Evolutionary conservation across 2,329 filamentous ascomycete species (phyloP).

Genomic region (Metarhizium brunneum): DNA sequence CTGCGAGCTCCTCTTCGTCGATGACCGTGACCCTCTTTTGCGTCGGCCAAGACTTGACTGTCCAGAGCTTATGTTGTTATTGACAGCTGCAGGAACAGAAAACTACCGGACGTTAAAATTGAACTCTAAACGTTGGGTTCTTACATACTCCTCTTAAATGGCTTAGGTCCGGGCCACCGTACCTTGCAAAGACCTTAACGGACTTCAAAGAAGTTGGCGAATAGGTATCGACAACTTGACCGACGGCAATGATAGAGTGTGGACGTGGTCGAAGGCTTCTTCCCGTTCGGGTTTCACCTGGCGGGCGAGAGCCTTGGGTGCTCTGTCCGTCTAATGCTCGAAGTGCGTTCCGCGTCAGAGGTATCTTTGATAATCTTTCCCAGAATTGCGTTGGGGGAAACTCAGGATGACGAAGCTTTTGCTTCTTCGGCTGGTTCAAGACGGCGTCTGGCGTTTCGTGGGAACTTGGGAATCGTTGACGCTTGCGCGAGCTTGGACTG

Average conservation of each 20-base stretch:
- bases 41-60: background rate
- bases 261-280: background rate
- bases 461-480: background rate
- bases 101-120: background rate
- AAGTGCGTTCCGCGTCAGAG: background rate
- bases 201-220: background rate
- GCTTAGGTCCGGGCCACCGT: background rate
- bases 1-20: constrained; percentile 6
- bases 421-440: background rate
- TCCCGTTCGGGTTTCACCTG: background rate
- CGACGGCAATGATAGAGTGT: background rate
- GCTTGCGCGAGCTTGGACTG: background rate
- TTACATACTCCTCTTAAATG: background rate
- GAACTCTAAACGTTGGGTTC: background rate
- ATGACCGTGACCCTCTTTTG: constrained; percentile 6
- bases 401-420: background rate
- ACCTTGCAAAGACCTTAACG: background rate
- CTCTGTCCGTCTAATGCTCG: background rate
- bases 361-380: background rate
- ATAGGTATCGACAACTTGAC: background rate
- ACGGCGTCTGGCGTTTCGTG: background rate
- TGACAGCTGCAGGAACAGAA: too few relatives aligned
- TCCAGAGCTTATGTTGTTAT: too few relatives aligned
- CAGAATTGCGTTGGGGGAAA: background rate
- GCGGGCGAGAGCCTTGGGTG: background rate